Base-by-base conservation (phyloP, 1,284 basidiomycete genomes). In the Thecaphora frezii region DNA sequence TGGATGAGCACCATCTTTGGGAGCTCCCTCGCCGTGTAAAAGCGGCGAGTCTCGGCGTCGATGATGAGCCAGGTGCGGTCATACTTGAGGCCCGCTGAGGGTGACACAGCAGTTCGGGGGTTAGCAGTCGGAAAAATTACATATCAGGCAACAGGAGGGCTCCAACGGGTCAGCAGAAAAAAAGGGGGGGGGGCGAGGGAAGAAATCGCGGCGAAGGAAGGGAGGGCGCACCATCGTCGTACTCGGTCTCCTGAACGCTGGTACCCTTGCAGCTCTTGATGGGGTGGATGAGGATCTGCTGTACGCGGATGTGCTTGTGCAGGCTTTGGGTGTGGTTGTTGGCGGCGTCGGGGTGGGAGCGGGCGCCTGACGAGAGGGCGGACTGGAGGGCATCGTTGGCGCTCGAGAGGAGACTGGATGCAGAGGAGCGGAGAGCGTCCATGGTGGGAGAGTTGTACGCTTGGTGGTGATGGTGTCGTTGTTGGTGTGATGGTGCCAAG, bases 1-100 rank as follows among this genome's bases (percentile, higher is more conserved):
- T 55, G 53, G 44, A 75, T 75, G 23, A 66, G 61, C 19, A 75
- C 71, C 69, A 75, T 75, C 48, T 72, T 61, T 44, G 73, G 66
- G 33, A 73, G 50, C 23, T 71, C 71, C 36, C 73, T 58, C 2
- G 73, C 73, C 1, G 73, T 75, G 51, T 63, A 69, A 60, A 75
- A 75, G 23, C 59, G 60, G 14, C 56, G 55, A 1, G 63, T 61
- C 21, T 58, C 38, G 1, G 68, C 56, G 44, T 71, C 69, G 56
- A 73, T 70, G 59, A 75, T 70, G 61, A 75, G 64, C 66, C 71
- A 75, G 14, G 73, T 66, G 18, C 73, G 63, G 44, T 75, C 73
- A 48, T 68, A 74, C 25, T 60, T 50, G 38, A 74, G 48, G 13
- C 72, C 72, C 23, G 58, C 46, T 25, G 19, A 10, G 14, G 9